Evolutionary conservation across 441 rosid species (phyloP).

Genomic region (Arabidopsis lyrata): DNA sequence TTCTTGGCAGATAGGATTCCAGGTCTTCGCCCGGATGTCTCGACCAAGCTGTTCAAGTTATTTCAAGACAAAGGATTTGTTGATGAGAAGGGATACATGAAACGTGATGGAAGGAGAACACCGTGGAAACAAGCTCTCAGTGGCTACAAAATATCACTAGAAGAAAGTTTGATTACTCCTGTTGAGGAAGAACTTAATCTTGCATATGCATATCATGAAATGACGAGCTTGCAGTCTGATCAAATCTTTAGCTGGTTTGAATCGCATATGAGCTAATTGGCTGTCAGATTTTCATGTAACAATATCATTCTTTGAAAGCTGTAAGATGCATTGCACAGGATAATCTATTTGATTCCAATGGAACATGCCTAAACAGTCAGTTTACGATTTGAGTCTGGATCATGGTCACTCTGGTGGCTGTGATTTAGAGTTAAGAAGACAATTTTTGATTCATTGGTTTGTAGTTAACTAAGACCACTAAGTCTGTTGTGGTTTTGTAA

Average conservation of each 20-base stretch:
- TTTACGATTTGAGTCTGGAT: not conserved
- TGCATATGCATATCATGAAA: conserved; percentile 85
- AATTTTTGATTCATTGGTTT: not conserved
- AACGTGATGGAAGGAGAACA: conserved; percentile 71
- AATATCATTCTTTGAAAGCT: conserved; percentile 11
- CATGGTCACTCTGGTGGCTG: not conserved
- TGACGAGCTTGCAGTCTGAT: conserved; percentile 86
- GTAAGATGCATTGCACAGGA: conserved; percentile 15
- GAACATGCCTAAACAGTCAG: not conserved
- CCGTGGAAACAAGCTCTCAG: conserved; percentile 68
- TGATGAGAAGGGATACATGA: conserved; percentile 78
- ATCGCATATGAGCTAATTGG: conserved; percentile 63
- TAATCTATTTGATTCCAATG: conserved; percentile 3
- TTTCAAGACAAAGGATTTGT: conserved; percentile 65
- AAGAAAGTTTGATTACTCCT: conserved; percentile 59
- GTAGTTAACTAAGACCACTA: not conserved
- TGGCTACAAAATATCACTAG: conserved; percentile 47
- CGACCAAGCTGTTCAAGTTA: conserved; percentile 61
- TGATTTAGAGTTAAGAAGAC: not conserved
- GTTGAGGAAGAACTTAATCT: conserved; percentile 86
- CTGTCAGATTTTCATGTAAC: not conserved
- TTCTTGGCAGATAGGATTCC: conserved; percentile 74
- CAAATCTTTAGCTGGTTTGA: conserved; percentile 89
- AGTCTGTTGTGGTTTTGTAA: not conserved
- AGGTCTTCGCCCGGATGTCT: conserved; percentile 54